Percentiles rank a stretch among this genome's conserved stretches.
These are phyloP conservation scores for Wickerhamiella kazuoi DNA, from an alignment of 805 yeast species.

Conservation along the genomic window DNA sequence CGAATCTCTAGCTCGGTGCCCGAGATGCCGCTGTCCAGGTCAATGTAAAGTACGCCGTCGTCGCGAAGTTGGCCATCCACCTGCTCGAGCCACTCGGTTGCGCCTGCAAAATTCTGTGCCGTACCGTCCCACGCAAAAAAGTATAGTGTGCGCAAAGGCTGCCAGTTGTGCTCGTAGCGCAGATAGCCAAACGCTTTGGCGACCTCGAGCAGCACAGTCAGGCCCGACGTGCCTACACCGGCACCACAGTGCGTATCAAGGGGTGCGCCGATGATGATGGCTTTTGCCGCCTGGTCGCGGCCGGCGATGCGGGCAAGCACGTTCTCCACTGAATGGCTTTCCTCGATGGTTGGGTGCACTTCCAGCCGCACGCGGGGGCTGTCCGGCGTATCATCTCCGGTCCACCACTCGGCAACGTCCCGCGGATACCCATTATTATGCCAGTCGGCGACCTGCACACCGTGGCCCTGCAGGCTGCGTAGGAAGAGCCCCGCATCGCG, in stretches of 20 bases:
- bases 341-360: conserved; percentile 28
- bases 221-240: conserved; percentile 55
- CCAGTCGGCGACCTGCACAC: conserved; percentile 25
- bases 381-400: conserved; percentile 22
- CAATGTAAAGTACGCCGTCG: conserved; percentile 55
- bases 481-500: conserved; percentile 39
- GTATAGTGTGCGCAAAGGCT: conserved; percentile 63
- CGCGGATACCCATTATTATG: conserved; percentile 17
- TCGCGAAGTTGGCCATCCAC: conserved; percentile 34
- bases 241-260: conserved; percentile 67
- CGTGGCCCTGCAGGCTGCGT: conserved; percentile 22
- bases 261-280: conserved; percentile 64
- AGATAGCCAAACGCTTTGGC: conserved; percentile 49
- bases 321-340: conserved; percentile 54
- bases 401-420: conserved; percentile 25
- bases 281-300: conserved; percentile 46
- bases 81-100: conserved; percentile 57
- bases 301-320: conserved; percentile 65
- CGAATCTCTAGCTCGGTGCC: conserved; percentile 35
- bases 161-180: conserved; percentile 53
- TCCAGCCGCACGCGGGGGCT: conserved; percentile 18
- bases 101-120: conserved; percentile 66
- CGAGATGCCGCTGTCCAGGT: conserved; percentile 47
- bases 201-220: conserved; percentile 52
- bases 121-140: conserved; percentile 75